phyloP scores from a whole-genome alignment of 164 flowering plant species.

The Sedum album region DNA sequence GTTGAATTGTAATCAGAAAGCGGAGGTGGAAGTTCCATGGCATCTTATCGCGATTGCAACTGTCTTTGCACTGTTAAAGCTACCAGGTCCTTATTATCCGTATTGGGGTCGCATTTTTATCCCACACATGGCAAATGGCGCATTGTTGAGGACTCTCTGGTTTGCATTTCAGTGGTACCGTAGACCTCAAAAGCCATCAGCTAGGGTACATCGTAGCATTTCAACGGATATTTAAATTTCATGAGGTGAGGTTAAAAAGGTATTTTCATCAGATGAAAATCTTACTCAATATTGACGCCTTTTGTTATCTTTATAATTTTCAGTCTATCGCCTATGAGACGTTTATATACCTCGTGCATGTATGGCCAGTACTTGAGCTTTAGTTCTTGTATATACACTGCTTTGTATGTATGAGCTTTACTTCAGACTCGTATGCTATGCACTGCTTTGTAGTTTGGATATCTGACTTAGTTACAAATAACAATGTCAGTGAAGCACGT shows the following conservation, averaged over 20 bases:
- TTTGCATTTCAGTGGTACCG: constrained; percentile 44
- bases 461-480: too few relatives aligned
- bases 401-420: too few relatives aligned
- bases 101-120: constrained; percentile 82
- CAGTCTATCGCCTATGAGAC: too few relatives aligned
- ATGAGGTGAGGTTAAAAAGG: neutral
- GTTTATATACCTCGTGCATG: too few relatives aligned
- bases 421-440: too few relatives aligned
- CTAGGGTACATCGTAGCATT: constrained; percentile 6
- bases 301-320: too few relatives aligned
- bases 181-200: constrained; percentile 24
- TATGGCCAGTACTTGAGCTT: too few relatives aligned
- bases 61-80: constrained; percentile 62
- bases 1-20: constrained; percentile 32
- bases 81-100: constrained; percentile 84
- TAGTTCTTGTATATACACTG: too few relatives aligned
- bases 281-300: neutral
- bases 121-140: constrained; percentile 92
- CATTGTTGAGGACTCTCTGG: constrained; percentile 53
- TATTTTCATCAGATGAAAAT: neutral
- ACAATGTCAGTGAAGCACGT: too few relatives aligned
- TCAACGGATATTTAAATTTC: neutral
- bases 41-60: constrained; percentile 51
- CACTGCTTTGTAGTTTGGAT: too few relatives aligned
- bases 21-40: constrained; percentile 66